Conservation (phyloP, 805 yeast species). For the Grigorovia humatica region DNA sequence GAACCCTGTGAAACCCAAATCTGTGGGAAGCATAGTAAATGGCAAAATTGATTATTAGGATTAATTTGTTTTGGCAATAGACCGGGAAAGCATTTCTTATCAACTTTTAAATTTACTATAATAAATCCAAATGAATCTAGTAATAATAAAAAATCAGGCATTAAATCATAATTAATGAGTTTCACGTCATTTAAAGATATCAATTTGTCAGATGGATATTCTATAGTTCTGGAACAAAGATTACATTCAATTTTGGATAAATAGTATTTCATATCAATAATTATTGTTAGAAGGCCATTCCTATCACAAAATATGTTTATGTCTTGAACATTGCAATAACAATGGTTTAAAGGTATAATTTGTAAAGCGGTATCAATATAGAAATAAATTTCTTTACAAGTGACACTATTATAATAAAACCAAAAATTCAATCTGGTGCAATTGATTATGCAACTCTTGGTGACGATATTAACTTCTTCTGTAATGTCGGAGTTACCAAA, state of each 20-base stretch:
- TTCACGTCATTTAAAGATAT: background rate
- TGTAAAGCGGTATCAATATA: background rate
- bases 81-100: background rate
- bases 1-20: background rate
- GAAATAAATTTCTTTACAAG: background rate
- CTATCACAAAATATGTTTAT: background rate
- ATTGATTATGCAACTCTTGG: background rate
- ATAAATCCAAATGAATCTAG: background rate
- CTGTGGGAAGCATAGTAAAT: slow-evolving; percentile 4
- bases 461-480: background rate
- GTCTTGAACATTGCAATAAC: background rate
- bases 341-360: background rate
- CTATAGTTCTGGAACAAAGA: background rate
- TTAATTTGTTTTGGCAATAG: background rate
- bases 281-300: background rate
- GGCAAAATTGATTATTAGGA: background rate
- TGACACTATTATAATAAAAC: background rate
- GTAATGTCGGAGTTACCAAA: background rate
- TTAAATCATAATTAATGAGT: background rate
- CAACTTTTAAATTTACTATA: background rate
- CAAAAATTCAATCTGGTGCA: background rate
- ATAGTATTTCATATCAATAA: background rate
- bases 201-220: background rate
- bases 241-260: background rate
- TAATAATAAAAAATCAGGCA: background rate